Base-by-base conservation (phyloP, 306 rosid genomes). In the Pterocarpus santalinus region DNA sequence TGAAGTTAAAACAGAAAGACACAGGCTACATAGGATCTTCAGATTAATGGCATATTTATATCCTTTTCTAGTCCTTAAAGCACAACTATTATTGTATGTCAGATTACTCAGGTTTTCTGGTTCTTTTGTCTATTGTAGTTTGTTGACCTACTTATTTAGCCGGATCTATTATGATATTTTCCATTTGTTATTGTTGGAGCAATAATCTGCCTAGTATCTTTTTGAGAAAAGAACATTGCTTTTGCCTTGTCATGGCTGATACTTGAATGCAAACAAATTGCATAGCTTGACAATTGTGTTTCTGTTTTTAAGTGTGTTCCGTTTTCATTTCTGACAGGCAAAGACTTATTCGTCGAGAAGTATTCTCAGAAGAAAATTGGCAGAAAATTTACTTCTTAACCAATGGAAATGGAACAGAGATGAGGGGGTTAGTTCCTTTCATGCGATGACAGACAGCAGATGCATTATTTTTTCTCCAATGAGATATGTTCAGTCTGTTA, bases 341-440 rank as follows among this genome's bases (percentile, higher is more conserved):
- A 86, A 90, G 99, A 88, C 86, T 95, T 66, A 86, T 89, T 38
- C 83, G 84, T 1, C 98, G 88, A 8, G 98, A 93, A 86, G 90
- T 77, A 64, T 93, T 93, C 90, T 80, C 97, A 3, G 99, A 95
- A 68, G 97, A 93, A 43, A 92, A 78, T 65, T 95, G 99, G 97
- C 93, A 90, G 88, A 95, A 88, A 81, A 44, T 95, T 67, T 91
- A 93, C 84, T 93, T 88, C 84, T 82, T 95, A 77, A 78, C 94
- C 30, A 91, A 91, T 75, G 99, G 98, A 84, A 95, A 95, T 84
- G 99, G 98, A 82, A 69, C 93, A 67, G 99, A 95, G 85, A 89
- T 95, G 85, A 90, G 99, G 85, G 88, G 92, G 65, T 79, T 95
- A 75, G 84, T 82, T 76, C 94, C 99, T 61, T 87, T 90, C 77